These are phyloP conservation scores for Aspergillus haitiensis DNA, from an alignment of 495 filamentous ascomycete genomes.

Conservation along the genomic window DNA sequence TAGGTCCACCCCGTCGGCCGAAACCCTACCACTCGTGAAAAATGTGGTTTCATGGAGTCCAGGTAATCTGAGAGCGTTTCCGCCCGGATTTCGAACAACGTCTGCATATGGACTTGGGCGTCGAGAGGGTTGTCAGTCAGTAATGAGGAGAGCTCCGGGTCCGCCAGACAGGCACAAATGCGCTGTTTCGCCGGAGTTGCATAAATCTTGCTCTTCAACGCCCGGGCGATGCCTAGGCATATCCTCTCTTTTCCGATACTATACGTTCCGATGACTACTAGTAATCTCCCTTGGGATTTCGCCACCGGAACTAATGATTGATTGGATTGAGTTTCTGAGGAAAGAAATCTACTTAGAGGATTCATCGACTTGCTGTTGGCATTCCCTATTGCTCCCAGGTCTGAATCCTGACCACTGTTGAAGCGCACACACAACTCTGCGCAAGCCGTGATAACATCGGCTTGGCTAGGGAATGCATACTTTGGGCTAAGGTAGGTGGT, in stretches of 20 bases:
- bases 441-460: slow-evolving; percentile 82
- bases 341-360: slow-evolving; percentile 63
- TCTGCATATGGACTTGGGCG: slow-evolving; percentile 97
- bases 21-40: slow-evolving; percentile 86
- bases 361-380: slow-evolving; percentile 41
- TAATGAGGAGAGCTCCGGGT: slow-evolving; percentile 71
- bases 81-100: slow-evolving; percentile 83
- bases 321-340: slow-evolving; percentile 21
- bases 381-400: slow-evolving; percentile 36
- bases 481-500: slow-evolving; percentile 96
- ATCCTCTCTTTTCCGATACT: slow-evolving; percentile 97
- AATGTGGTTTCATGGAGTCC: slow-evolving; percentile 69
- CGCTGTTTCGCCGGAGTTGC: slow-evolving; percentile 77
- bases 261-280: slow-evolving; percentile 95
- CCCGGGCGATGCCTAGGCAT: slow-evolving; percentile 85
- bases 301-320: slow-evolving; percentile 16
- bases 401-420: slow-evolving; percentile 54
- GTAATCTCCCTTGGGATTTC: slow-evolving; percentile 59
- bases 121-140: slow-evolving; percentile 78
- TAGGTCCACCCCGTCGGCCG: slow-evolving; percentile 92
- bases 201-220: slow-evolving; percentile 87
- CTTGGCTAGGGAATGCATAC: slow-evolving; percentile 90
- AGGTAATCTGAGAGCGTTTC: slow-evolving; percentile 90
- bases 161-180: slow-evolving; percentile 82
- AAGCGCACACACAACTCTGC: slow-evolving; percentile 81